These are phyloP conservation scores for Suillus cothurnatus DNA, from an alignment of 768 basidiomycete genomes.

Conservation along the genomic window DNA sequence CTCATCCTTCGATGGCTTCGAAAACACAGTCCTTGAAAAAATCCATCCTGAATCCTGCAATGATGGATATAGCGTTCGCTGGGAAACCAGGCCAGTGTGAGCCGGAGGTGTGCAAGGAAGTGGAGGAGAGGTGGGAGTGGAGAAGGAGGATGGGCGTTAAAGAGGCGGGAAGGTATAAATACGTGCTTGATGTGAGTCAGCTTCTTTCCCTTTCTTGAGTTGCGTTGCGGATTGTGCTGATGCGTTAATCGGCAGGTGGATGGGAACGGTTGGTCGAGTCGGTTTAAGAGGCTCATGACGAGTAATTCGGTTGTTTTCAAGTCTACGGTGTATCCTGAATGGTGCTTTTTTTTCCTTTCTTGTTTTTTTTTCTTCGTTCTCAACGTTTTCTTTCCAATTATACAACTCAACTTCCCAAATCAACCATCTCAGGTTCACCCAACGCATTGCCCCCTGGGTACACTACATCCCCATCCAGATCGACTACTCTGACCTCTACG, in stretches of 20 bases:
- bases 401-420: too few species aligned
- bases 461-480: slow-evolving; percentile 67
- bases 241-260: slow-evolving; percentile 39
- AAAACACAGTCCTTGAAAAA: slow-evolving; percentile 38
- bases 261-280: slow-evolving; percentile 63
- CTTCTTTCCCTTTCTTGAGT: background rate
- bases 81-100: slow-evolving; percentile 46
- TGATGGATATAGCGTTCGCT: slow-evolving; percentile 57
- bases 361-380: background rate
- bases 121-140: slow-evolving; percentile 51
- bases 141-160: slow-evolving; percentile 40
- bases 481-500: slow-evolving; percentile 65
- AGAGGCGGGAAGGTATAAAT: slow-evolving; percentile 56
- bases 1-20: slow-evolving; percentile 23
- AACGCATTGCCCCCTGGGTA: slow-evolving; percentile 60
- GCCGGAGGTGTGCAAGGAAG: slow-evolving; percentile 40
- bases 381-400: background rate
- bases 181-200: slow-evolving; percentile 48
- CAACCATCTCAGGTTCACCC: slow-evolving; percentile 41
- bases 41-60: slow-evolving; percentile 46
- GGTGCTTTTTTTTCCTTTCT: slow-evolving; percentile 35
- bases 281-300: slow-evolving; percentile 61
- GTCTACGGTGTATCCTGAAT: slow-evolving; percentile 68
- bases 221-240: background rate
- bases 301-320: slow-evolving; percentile 63